Conservation (phyloP, 2,329 filamentous ascomycete species). For the Torrubiellomyces zombiae region DNA sequence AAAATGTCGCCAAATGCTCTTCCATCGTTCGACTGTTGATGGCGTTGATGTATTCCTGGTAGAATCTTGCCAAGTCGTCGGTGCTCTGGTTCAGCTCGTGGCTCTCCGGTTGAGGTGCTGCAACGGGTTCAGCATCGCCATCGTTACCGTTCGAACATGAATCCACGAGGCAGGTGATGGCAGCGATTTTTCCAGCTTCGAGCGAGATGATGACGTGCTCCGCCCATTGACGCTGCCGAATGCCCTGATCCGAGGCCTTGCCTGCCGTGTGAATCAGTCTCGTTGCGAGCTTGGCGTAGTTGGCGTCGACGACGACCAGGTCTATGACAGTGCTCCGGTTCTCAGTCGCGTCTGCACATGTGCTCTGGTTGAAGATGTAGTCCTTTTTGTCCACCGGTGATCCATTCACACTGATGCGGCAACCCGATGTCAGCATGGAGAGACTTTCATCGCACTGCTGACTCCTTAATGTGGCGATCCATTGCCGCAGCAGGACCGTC, state of each 20-base stretch:
- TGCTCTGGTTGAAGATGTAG: no score
- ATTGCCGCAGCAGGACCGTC: no score
- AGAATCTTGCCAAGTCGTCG: constrained; percentile 4
- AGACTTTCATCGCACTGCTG: no score
- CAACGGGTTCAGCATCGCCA: background rate
- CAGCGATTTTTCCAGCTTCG: background rate
- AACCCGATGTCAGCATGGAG: no score
- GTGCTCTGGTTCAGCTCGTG: background rate
- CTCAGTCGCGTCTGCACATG: no score
- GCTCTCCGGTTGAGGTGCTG: background rate
- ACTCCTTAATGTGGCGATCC: no score
- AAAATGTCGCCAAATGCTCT: constrained; percentile 10
- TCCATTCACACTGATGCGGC: no score
- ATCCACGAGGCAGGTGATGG: background rate
- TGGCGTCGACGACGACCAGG: background rate
- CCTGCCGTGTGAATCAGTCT: background rate
- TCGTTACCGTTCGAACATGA: background rate
- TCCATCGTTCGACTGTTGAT: constrained; percentile 15
- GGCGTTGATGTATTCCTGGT: constrained; percentile 14
- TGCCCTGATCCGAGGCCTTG: no score
- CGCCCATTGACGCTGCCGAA: no score
- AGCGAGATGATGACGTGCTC: no score
- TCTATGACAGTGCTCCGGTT: background rate
- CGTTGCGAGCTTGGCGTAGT: background rate
- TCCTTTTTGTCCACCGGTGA: no score